Percentiles rank a stretch among this genome's conserved stretches.
Evolutionary conservation across 139 green algal genomes (phyloP).

Genomic region (Auxenochlorella protothecoides): DNA sequence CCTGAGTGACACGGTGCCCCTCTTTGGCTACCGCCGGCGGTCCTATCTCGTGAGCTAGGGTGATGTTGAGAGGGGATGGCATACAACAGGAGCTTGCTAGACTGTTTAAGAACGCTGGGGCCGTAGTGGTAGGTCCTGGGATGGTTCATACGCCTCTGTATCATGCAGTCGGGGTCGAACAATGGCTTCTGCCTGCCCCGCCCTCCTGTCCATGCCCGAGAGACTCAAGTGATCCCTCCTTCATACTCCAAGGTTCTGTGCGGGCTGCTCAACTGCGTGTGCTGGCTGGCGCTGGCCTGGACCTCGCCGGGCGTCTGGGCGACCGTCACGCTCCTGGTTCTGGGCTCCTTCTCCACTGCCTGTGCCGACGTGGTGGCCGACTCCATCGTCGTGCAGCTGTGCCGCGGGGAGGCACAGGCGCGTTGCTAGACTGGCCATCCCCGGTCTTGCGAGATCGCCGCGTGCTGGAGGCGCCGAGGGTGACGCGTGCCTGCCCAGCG

Average conservation of each 20-base stretch:
- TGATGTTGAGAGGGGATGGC: no score
- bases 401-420: slow-evolving; percentile 32
- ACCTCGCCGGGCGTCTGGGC: slow-evolving; percentile 34
- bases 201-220: no score
- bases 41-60: slow-evolving; percentile 61
- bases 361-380: slow-evolving; percentile 94
- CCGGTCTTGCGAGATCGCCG: no score
- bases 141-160: no score
- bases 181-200: no score
- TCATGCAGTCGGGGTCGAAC: no score
- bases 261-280: slow-evolving; percentile 39
- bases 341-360: slow-evolving; percentile 60
- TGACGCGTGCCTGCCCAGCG: background rate
- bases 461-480: background rate
- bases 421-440: background rate
- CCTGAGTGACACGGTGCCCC: slow-evolving; percentile 75
- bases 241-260: slow-evolving; percentile 23
- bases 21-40: slow-evolving; percentile 82
- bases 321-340: slow-evolving; percentile 24
- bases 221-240: no score
- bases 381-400: slow-evolving; percentile 86
- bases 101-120: no score
- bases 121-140: no score
- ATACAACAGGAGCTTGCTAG: no score
- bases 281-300: background rate